Evolutionary conservation across 768 basidiomycete genomes (phyloP).

Genomic region (Sutorius australiensis): DNA sequence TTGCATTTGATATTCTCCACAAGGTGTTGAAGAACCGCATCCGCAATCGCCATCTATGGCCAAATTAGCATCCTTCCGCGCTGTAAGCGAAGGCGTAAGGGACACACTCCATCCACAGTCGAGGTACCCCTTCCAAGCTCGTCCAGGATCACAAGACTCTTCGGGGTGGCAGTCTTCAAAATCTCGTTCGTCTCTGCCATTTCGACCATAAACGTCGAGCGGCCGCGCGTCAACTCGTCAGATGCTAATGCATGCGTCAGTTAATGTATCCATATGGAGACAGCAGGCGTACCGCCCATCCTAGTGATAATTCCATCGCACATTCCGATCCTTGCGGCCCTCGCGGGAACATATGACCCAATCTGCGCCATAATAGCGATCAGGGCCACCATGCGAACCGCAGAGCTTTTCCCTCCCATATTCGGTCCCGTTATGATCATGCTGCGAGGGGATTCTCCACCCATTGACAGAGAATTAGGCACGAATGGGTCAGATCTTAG

Average conservation of each 20-base stretch:
- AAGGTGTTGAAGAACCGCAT: constrained; percentile 74
- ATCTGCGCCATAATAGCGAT: constrained; percentile 79
- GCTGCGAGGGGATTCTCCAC: constrained; percentile 45
- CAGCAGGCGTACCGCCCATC: constrained; percentile 70
- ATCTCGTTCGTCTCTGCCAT: constrained; percentile 93
- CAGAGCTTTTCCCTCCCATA: constrained; percentile 87
- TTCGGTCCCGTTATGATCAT: constrained; percentile 84
- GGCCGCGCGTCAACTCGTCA: constrained; percentile 81
- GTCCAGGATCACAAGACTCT: constrained; percentile 86
- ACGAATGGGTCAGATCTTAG: constrained; percentile 79
- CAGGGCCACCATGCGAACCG: constrained; percentile 73
- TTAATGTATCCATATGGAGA: not conserved
- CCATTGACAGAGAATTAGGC: constrained; percentile 73
- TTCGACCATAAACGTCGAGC: constrained; percentile 97
- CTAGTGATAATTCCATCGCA: constrained; percentile 83
- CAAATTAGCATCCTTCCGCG: constrained; percentile 1
- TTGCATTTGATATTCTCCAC: constrained; percentile 56
- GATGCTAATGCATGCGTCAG: constrained; percentile 48
- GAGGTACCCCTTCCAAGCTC: constrained; percentile 88
- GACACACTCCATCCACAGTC: constrained; percentile 79
- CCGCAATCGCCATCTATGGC: constrained; percentile 78
- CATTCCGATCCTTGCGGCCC: constrained; percentile 66
- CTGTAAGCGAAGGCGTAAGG: not conserved
- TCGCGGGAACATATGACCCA: constrained; percentile 90
- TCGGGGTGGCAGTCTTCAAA: constrained; percentile 64